Evolutionary conservation across 495 filamentous ascomycete genomes (phyloP).

Genomic region (Extremus antarcticus): DNA sequence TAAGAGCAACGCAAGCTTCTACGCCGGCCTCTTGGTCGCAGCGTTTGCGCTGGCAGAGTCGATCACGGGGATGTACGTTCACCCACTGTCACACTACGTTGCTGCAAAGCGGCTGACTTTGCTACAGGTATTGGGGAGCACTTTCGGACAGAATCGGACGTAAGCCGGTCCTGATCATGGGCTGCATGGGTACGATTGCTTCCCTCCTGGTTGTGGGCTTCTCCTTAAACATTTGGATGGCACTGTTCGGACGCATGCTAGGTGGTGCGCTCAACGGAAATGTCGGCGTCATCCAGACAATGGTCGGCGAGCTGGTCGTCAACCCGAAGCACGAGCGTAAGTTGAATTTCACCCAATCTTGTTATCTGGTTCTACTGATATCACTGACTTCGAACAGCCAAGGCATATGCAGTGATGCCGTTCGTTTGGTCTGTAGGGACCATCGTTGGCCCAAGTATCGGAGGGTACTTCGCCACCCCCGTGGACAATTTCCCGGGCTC

Average conservation of each 20-base stretch:
- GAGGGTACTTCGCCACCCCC: slow-evolving; percentile 66
- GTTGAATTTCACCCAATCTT: slow-evolving; percentile 23
- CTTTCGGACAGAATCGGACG: slow-evolving; percentile 73
- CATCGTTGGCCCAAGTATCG: slow-evolving; percentile 72
- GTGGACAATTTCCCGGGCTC: slow-evolving; percentile 53
- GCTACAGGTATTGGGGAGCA: slow-evolving; percentile 57
- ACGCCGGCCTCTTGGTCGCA: slow-evolving; percentile 74
- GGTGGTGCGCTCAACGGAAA: slow-evolving; percentile 80
- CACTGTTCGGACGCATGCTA: slow-evolving; percentile 60
- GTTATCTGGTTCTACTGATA: background rate
- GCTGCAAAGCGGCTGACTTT: background rate
- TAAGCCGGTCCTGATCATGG: slow-evolving; percentile 71
- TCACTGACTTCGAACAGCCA: slow-evolving; percentile 38
- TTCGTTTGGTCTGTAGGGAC: slow-evolving; percentile 83
- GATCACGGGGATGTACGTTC: slow-evolving; percentile 54
- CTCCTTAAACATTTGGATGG: slow-evolving; percentile 66
- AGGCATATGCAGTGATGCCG: slow-evolving; percentile 74
- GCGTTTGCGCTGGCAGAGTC: slow-evolving; percentile 74
- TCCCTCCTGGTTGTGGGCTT: slow-evolving; percentile 77
- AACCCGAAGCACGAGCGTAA: slow-evolving; percentile 74
- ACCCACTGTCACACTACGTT: background rate
- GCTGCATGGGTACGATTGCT: slow-evolving; percentile 67
- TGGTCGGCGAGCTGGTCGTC: slow-evolving; percentile 73
- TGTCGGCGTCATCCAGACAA: slow-evolving; percentile 83
- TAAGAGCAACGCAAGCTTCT: slow-evolving; percentile 64